Conservation (phyloP, 495 filamentous ascomycete genomes). For the Penicillium lividum region DNA sequence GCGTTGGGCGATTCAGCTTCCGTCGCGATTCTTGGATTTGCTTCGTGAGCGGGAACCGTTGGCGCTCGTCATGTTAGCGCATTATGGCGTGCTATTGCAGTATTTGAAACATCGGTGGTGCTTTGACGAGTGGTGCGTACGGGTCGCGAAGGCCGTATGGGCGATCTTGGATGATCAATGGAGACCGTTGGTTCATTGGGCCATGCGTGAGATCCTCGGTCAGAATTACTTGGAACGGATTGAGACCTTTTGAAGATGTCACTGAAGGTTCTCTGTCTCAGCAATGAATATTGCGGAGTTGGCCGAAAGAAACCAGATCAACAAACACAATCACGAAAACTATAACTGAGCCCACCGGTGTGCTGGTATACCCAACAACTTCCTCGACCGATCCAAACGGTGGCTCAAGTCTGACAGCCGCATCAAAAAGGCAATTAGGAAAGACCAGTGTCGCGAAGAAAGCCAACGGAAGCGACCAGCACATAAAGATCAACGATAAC, state of each 20-base stretch:
- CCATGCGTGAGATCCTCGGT: conserved; percentile 39
- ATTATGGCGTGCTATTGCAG: conserved; percentile 49
- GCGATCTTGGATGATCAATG: conserved; percentile 37
- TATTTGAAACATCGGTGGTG: conserved; percentile 47
- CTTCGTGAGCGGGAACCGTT: conserved; percentile 54
- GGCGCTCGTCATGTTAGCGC: conserved; percentile 51
- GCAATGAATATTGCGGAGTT: neutral
- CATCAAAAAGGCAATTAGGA: neutral
- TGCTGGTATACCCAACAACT: neutral
- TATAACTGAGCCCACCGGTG: neutral
- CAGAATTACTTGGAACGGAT: conserved; percentile 26
- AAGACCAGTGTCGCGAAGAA: no score
- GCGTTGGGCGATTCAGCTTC: conserved; percentile 52
- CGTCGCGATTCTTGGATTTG: conserved; percentile 49
- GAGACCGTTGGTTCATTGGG: conserved; percentile 37
- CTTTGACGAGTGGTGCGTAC: conserved; percentile 46
- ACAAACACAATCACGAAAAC: neutral
- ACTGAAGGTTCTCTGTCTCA: neutral
- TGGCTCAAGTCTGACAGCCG: neutral
- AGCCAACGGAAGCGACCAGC: neutral
- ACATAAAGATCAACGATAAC: neutral
- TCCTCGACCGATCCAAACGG: neutral
- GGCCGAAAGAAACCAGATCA: neutral
- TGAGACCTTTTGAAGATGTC: conserved; percentile 1
- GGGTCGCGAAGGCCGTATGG: conserved; percentile 41